Percentiles rank a stretch among this genome's conserved stretches.
Evolutionary conservation across 495 filamentous ascomycete species (phyloP).

Genomic region (Melanomma pulvis-pyrius): DNA sequence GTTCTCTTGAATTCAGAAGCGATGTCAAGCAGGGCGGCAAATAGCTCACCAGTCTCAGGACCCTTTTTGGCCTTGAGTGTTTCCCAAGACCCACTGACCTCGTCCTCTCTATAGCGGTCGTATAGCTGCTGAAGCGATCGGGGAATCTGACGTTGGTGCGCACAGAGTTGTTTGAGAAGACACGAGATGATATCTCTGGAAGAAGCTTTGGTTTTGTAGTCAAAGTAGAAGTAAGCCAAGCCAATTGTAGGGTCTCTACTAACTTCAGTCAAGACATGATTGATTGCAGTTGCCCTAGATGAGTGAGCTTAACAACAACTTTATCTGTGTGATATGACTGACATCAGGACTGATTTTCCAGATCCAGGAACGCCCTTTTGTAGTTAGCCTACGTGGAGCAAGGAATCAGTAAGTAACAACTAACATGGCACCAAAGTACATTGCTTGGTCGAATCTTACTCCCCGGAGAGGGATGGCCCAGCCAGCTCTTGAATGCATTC

Average conservation of each 20-base stretch:
- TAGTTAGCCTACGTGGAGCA: too few species aligned
- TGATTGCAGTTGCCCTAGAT: too few species aligned
- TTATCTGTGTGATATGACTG: neutral
- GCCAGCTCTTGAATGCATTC: neutral
- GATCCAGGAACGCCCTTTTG: neutral
- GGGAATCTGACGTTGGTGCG: neutral
- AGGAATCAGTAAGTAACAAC: neutral
- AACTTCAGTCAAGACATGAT: neutral
- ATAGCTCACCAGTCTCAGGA: neutral
- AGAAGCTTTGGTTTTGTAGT: constrained; percentile 6
- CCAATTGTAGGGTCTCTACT: neutral
- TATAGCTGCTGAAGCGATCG: neutral
- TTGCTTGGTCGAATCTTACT: constrained; percentile 1
- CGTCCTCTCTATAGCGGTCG: neutral
- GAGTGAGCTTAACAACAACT: neutral
- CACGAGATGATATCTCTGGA: constrained; percentile 5
- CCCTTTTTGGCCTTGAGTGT: neutral
- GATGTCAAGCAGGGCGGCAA: neutral
- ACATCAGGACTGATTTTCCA: constrained; percentile 10
- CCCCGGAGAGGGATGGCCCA: neutral
- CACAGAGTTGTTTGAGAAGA: constrained; percentile 3
- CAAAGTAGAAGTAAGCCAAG: constrained; percentile 7
- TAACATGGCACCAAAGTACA: constrained; percentile 3
- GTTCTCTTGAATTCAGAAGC: neutral
- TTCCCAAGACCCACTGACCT: neutral